Conservation (phyloP, 2,329 filamentous ascomycete species). For the Penicillium polonicum region DNA sequence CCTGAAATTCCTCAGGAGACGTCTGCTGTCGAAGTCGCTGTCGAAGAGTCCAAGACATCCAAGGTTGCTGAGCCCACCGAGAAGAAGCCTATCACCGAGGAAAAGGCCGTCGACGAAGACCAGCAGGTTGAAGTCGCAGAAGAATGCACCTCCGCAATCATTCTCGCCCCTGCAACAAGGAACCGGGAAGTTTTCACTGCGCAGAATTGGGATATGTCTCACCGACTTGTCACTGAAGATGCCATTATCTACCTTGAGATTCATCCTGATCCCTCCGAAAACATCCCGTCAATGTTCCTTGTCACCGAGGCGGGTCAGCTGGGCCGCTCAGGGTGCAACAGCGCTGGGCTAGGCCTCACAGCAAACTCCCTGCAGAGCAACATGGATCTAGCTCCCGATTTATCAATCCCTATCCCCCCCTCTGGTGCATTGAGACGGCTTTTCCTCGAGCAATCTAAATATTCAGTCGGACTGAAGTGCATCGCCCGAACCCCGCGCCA, state of each 20-base stretch:
- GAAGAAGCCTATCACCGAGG: background rate
- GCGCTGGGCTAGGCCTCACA: background rate
- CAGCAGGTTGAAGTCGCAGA: background rate
- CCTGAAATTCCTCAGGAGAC: slow-evolving; percentile 6
- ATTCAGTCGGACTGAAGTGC: background rate
- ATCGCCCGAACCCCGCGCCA: background rate
- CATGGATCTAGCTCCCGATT: background rate
- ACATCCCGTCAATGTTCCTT: background rate
- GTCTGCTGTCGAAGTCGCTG: background rate
- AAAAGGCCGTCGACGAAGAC: background rate
- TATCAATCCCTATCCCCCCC: background rate
- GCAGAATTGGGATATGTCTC: background rate
- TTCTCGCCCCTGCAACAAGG: background rate
- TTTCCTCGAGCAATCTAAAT: background rate
- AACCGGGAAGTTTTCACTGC: background rate
- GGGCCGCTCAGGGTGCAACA: background rate
- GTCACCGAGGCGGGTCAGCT: background rate
- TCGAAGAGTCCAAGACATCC: background rate
- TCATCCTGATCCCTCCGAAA: background rate
- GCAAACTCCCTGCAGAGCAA: background rate
- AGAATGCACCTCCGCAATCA: background rate
- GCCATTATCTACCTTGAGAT: background rate
- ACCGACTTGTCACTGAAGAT: background rate
- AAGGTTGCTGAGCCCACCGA: background rate
- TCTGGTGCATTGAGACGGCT: background rate